Evolutionary conservation across 495 filamentous ascomycete species (phyloP), one percentile per base, ranked within the genome.

Genomic region (Penicillium maclennaniae): DNA sequence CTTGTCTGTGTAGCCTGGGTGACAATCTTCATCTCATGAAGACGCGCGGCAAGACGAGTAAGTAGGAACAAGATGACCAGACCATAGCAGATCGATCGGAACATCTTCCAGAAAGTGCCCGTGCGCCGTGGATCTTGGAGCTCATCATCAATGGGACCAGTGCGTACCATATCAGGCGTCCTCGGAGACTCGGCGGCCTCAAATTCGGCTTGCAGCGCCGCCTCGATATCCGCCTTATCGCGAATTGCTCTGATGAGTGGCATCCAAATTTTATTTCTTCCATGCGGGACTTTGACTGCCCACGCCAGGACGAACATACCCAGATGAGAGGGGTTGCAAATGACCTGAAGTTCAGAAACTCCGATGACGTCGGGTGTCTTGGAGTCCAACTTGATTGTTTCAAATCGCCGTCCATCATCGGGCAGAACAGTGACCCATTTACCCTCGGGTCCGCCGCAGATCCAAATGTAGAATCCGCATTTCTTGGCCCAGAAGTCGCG

Each of bases 401-500:
- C 56, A 16, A 68, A 25, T 6, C 41, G 28, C 4, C 23, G 41
- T 1, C 44, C 20, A 6, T 52, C 36, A 0, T 56, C 19, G 1
- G 55, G 53, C 5, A 72, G 36, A 5, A 23, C 5, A 2, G 14
- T 61, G 45, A 47, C 53, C 61, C 60, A 74, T 12, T 54, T 54
- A 6, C 67, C 68, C 0, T 67, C 60, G 16, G 72, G 72, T 0
- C 70, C 72, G 12, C 71, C 71, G 27, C 69, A 53, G 6, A 75
- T 21, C 42, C 62, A 52, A 16, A 75, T 44, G 12, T 28, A 39
- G 21, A 74, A 58, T 10, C 60, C 62, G 27, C 70, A 73, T 34
- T 56, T 62, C 19, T 75, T 65, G 10, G 68, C 55, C 59, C 63
- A 71, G 42, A 75, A 65, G 38, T 55, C 60, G 37, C 62, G 64